A percentile compares a stretch with the other conserved stretches of the same genome.
These are phyloP conservation scores for Botrytis elliptica DNA, from an alignment of 2,329 filamentous ascomycete genomes.

Conservation along the genomic window DNA sequence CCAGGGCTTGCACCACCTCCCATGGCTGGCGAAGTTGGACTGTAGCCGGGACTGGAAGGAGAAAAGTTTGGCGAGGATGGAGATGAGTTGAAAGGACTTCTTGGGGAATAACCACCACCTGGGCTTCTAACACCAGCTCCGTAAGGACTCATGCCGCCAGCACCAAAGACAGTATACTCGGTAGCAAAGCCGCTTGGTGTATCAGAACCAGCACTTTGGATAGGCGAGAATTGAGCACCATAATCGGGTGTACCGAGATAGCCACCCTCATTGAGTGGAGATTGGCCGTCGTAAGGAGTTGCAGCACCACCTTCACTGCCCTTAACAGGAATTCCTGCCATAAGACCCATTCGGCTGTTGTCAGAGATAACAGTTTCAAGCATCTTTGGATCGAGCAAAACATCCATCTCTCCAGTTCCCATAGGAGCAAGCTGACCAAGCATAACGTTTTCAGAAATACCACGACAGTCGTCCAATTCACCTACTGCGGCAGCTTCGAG, in stretches of 20 bases:
- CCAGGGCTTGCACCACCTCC: conserved; percentile 51
- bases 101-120: conserved; percentile 69
- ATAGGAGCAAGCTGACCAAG: conserved; percentile 95
- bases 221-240: conserved; percentile 70
- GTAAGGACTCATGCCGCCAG: conserved; percentile 65
- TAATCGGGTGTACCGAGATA: conserved; percentile 60
- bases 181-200: conserved; percentile 62
- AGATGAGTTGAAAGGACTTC: conserved; percentile 55
- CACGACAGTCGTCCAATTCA: conserved; percentile 95
- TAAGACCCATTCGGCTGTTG: conserved; percentile 80
- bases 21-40: conserved; percentile 56
- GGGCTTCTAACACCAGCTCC: conserved; percentile 51
- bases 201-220: conserved; percentile 72
- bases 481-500: conserved; percentile 92
- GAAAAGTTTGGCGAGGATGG: conserved; percentile 50
- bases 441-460: conserved; percentile 99
- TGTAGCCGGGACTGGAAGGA: conserved; percentile 39
- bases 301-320: conserved; percentile 78
- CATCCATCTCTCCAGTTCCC: conserved; percentile 94
- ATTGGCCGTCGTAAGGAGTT: conserved; percentile 90
- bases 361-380: conserved; percentile 92
- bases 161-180: conserved; percentile 53
- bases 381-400: conserved; percentile 92
- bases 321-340: conserved; percentile 76
- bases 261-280: conserved; percentile 72